phyloP scores from a whole-genome alignment of 148 eudicot genomes.

The Rhododendron henanense region DNA sequence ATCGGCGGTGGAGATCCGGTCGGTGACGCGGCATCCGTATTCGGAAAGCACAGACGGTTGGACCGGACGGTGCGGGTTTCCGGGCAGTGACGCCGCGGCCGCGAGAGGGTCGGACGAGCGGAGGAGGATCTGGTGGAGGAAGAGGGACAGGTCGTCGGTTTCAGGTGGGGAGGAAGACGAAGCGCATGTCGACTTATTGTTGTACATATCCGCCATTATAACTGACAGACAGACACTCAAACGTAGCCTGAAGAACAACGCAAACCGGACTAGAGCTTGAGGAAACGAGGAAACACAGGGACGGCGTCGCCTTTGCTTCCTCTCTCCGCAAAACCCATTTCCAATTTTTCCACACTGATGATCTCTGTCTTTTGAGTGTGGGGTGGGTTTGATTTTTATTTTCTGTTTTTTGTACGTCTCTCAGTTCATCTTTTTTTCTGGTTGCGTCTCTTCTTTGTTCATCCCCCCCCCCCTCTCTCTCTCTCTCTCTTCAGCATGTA shows the following conservation, averaged over 20 bases:
- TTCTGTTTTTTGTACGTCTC: neutral
- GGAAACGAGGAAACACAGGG: too few species aligned
- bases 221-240: neutral
- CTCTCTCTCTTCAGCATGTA: neutral
- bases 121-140: slow-evolving; percentile 64
- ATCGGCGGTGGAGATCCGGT: slow-evolving; percentile 26
- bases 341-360: neutral
- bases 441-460: neutral
- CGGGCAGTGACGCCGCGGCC: slow-evolving; percentile 9
- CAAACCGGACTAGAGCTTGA: too few species aligned
- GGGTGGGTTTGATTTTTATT: neutral
- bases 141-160: slow-evolving; percentile 63
- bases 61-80: neutral
- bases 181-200: slow-evolving; percentile 10
- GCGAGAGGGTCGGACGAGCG: slow-evolving; percentile 32
- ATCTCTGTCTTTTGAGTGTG: neutral
- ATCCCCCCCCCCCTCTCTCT: too few species aligned
- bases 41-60: slow-evolving; percentile 24
- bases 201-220: slow-evolving; percentile 21
- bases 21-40: slow-evolving; percentile 6
- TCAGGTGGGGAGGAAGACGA: slow-evolving; percentile 23
- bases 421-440: neutral
- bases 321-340: neutral
- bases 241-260: too few species aligned
- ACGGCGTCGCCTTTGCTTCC: neutral